Evolutionary conservation across 805 yeast genomes (phyloP).

Genomic region (Lipomyces yamanashiensis): DNA sequence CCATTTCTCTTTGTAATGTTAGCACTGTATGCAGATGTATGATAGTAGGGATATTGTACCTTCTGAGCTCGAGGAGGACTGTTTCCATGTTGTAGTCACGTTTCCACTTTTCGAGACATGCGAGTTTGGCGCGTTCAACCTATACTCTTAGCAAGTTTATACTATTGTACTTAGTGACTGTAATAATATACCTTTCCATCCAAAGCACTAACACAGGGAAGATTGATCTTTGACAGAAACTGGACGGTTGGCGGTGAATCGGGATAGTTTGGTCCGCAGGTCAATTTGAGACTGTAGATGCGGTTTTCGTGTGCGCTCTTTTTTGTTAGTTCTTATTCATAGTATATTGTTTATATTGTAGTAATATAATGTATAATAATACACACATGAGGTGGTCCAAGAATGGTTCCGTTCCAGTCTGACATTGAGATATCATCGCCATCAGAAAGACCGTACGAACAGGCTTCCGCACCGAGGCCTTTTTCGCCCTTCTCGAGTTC

Average conservation of each 20-base stretch:
- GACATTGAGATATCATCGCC: constrained; percentile 93
- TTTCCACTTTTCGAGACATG: constrained; percentile 81
- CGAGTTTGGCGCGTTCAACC: constrained; percentile 60
- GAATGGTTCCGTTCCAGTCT: constrained; percentile 95
- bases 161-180: neutral
- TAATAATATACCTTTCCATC: constrained; percentile 52
- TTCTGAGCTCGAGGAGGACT: constrained; percentile 83
- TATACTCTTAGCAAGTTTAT: constrained; percentile 4
- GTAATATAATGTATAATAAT: neutral
- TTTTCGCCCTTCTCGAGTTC: constrained; percentile 98
- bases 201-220: constrained; percentile 81
- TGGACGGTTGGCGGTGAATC: constrained; percentile 82
- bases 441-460: constrained; percentile 91
- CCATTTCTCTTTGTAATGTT: constrained; percentile 65
- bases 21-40: neutral
- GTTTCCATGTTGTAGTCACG: constrained; percentile 92
- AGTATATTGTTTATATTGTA: no score
- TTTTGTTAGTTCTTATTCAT: no score
- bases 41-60: constrained; percentile 40
- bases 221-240: constrained; percentile 81
- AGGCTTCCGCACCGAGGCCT: constrained; percentile 95
- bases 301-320: constrained; percentile 83
- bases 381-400: constrained; percentile 86
- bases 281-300: constrained; percentile 79
- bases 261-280: constrained; percentile 86